A percentile compares a stretch with the other conserved stretches of the same genome.
phyloP scores from a whole-genome alignment of 768 basidiomycete species.

The Tylopilus plumbeoviolaceoides region DNA sequence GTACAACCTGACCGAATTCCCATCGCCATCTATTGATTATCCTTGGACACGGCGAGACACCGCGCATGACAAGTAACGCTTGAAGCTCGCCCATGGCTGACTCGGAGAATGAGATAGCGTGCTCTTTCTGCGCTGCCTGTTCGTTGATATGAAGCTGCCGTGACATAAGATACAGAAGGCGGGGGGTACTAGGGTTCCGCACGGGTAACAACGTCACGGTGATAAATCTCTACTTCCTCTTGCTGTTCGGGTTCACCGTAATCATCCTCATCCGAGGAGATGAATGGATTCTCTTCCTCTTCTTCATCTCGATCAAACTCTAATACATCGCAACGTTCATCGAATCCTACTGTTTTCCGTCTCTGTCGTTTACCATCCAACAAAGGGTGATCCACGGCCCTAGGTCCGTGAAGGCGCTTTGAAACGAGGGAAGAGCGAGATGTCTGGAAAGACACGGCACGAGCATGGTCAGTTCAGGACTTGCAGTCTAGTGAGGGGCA shows the following conservation, averaged over 20 bases:
- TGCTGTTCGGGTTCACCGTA: constrained; percentile 18
- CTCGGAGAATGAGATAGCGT: no score
- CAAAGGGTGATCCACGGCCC: constrained; percentile 41
- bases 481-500: no score
- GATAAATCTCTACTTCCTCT: constrained; percentile 6
- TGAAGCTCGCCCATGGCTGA: no score
- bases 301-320: constrained; percentile 74
- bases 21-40: no score
- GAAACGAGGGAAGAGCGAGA: constrained; percentile 67
- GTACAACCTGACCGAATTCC: no score
- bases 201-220: no score
- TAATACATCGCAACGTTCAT: constrained; percentile 76
- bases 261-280: constrained; percentile 36
- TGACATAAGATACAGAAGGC: constrained; percentile 16
- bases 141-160: constrained; percentile 15
- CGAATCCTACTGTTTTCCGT: constrained; percentile 76
- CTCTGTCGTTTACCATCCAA: constrained; percentile 43
- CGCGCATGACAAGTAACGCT: no score
- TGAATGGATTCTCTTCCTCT: constrained; percentile 45
- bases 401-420: constrained; percentile 72
- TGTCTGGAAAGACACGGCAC: no score
- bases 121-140: constrained; percentile 6
- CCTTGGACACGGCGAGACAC: no score
- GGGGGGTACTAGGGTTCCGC: constrained; percentile 28
- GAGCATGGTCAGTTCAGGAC: no score